Evolutionary conservation across 2,329 filamentous ascomycete genomes (phyloP), one percentile per base, ranked within the genome.

Genomic region (Diaporthe ilicicola): DNA sequence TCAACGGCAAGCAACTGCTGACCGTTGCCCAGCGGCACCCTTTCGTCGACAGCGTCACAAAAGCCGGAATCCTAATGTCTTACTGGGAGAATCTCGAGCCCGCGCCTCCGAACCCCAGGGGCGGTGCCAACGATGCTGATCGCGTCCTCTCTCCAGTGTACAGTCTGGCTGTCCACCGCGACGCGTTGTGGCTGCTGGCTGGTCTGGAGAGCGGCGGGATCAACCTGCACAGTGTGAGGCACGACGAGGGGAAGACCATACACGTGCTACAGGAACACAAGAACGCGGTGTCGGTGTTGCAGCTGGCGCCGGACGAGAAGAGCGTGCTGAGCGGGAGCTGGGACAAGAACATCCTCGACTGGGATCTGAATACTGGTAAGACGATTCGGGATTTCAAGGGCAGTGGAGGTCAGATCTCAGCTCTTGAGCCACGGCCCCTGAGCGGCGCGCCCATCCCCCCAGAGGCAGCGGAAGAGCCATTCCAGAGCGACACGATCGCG

Each of bases 61-160:
- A 99, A 81, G 95, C 95, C 2, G 96, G 95, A 1, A 93, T 97
- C 7, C 84, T 98, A 62, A 91, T 98, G 88, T 97, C 93, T 65
- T 99, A 99, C 81, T 99, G 96, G 96, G 96, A 98, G 81, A 99
- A 98, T 77, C 95, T 98, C 79, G 95, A 99, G 78, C 89, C 90
- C 2, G 74, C 82, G 3, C 79, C 78, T 0, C 80, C 82, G 0
- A 75, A 76, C 9, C 76, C 77, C 1, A 39, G 56, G 17, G 61
- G 56, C 80, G 81, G 5, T 81, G 83, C 44, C 80, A 67, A 84
- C 17, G 84, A 85, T 15, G 84, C 92, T 59, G 91, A 93, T 3
- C 83, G 89, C 29, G 82, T 88, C 6, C 82, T 95, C n/a, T 97
- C 94, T 12, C 94, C 96, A 0, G 95, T 99, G 0, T 99, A 99